These are phyloP conservation scores for Penicillium sp. DNA, from an alignment of 2,329 filamentous ascomycete species.

Conservation along the genomic window DNA sequence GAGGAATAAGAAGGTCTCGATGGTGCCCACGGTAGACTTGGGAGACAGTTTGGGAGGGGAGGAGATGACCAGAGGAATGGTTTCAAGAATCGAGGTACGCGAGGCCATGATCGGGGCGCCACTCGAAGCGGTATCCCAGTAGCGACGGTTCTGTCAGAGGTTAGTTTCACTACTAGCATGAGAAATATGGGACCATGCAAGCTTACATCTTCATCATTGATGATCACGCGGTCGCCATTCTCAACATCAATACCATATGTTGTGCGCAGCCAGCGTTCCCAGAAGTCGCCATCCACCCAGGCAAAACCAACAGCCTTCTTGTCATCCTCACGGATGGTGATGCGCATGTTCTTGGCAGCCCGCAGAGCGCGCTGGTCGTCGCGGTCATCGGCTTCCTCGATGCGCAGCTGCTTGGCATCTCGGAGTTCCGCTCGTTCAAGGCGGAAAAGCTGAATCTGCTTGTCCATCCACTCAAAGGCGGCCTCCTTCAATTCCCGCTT, in stretches of 20 bases:
- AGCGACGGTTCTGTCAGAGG: conserved; percentile 68
- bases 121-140: conserved; percentile 88
- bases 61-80: conserved; percentile 51
- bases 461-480: conserved; percentile 96
- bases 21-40: conserved; percentile 47
- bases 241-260: conserved; percentile 86
- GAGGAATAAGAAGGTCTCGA: conserved; percentile 46
- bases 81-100: conserved; percentile 85
- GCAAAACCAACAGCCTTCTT: conserved; percentile 89
- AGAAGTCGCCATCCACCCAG: conserved; percentile 95
- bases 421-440: conserved; percentile 88
- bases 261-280: conserved; percentile 94
- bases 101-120: conserved; percentile 86
- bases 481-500: conserved; percentile 92
- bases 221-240: conserved; percentile 85
- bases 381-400: conserved; percentile 93
- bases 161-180: conserved; percentile 11
- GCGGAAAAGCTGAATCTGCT: conserved; percentile 85
- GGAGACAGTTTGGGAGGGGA: conserved; percentile 46
- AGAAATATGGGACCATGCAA: conserved; percentile 16
- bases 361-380: conserved; percentile 82
- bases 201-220: conserved; percentile 94
- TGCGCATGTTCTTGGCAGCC: conserved; percentile 81
- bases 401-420: conserved; percentile 88
- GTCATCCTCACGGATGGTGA: conserved; percentile 82